Evolutionary conservation across 176 grass and related monocot species (phyloP).

Genomic region (Tillandsia leiboldiana): DNA sequence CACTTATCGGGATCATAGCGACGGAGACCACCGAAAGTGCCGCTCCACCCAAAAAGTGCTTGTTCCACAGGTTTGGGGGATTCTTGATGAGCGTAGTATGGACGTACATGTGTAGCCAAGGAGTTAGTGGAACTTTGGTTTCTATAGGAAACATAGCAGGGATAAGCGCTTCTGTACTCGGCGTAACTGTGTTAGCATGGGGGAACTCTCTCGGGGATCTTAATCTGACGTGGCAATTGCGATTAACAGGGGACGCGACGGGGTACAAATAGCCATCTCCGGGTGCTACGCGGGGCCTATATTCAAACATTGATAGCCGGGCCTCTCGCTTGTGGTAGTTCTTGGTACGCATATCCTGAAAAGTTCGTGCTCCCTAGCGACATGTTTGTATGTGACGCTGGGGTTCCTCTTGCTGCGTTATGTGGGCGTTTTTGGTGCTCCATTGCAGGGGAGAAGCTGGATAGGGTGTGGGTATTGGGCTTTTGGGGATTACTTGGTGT

Average conservation of each 20-base stretch:
- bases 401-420: slow-evolving; percentile 28
- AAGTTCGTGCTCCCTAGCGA: slow-evolving; percentile 26
- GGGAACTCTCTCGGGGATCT: slow-evolving; percentile 70
- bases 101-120: slow-evolving; percentile 39
- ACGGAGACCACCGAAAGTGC: slow-evolving; percentile 25
- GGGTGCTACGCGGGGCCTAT: slow-evolving; percentile 61
- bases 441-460: slow-evolving; percentile 34
- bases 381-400: slow-evolving; percentile 34
- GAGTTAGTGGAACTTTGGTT: slow-evolving; percentile 49
- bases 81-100: slow-evolving; percentile 64
- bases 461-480: slow-evolving; percentile 33
- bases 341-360: slow-evolving; percentile 26
- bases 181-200: slow-evolving; percentile 61
- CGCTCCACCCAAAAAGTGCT: slow-evolving; percentile 20
- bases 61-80: slow-evolving; percentile 41
- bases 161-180: slow-evolving; percentile 40
- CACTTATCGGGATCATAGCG: slow-evolving; percentile 17
- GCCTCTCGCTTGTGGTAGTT: slow-evolving; percentile 37
- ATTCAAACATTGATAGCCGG: slow-evolving; percentile 54
- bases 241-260: slow-evolving; percentile 17
- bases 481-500: slow-evolving; percentile 43
- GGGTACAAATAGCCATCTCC: slow-evolving; percentile 43
- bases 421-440: slow-evolving; percentile 35
- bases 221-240: slow-evolving; percentile 46
- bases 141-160: slow-evolving; percentile 9